Percentiles rank a stretch among this genome's conserved stretches.
Conservation (phyloP, 805 yeast genomes). For the Saccharomycopsis selenospora region DNA sequence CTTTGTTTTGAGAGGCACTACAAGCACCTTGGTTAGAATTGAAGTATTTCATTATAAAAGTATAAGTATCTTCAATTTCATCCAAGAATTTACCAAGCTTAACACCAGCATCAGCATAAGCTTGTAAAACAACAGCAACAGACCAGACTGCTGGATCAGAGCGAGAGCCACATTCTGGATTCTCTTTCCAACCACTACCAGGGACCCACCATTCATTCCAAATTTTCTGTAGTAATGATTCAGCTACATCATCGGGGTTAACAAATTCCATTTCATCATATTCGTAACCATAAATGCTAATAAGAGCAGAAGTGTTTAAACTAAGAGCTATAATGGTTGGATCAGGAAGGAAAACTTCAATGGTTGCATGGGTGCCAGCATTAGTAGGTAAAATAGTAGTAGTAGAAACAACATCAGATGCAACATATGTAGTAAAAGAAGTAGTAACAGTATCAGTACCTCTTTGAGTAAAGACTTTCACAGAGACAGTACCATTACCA, state of each 20-base stretch:
- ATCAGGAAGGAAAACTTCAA: not conserved
- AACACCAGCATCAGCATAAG: constrained; percentile 50
- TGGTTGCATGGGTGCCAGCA: not conserved
- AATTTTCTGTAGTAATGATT: not conserved
- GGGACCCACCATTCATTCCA: not conserved
- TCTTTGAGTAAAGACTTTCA: not conserved
- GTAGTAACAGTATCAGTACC: not conserved
- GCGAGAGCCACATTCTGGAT: constrained; percentile 1
- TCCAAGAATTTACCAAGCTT: not conserved
- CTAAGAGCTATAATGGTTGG: not conserved
- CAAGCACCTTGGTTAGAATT: not conserved
- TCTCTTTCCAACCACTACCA: not conserved
- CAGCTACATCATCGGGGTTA: not conserved
- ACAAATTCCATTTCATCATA: constrained; percentile 1
- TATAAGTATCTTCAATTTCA: not conserved
- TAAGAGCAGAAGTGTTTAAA: not conserved
- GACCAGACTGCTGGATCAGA: constrained; percentile 42
- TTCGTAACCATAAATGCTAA: not conserved
- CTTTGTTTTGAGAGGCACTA: constrained; percentile 2
- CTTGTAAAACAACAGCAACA: constrained; percentile 56
- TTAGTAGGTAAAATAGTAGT: not conserved
- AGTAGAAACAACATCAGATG: not conserved
- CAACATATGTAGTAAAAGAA: not conserved
- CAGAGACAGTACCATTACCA: not conserved
- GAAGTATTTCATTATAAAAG: not conserved